Evolutionary conservation across 2,329 filamentous ascomycete species (phyloP).

Genomic region (Botrytis paeoniae): DNA sequence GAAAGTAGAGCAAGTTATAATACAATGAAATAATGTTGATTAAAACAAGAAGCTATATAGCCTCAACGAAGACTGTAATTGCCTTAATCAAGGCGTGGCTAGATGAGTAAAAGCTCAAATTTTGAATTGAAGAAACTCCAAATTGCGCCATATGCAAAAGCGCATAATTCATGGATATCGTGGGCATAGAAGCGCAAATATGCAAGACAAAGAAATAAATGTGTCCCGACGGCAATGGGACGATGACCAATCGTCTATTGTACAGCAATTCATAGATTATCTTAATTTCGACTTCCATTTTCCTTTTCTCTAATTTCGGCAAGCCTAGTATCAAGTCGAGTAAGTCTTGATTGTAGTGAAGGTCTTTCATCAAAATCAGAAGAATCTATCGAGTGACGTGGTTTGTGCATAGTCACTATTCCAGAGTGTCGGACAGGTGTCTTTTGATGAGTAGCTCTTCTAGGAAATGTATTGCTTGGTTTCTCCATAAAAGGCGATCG

Average conservation of each 20-base stretch:
- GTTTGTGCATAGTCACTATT: constrained; percentile 57
- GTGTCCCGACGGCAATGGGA: not conserved
- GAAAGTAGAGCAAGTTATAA: constrained; percentile 2
- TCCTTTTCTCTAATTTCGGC: constrained; percentile 34
- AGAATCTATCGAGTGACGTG: constrained; percentile 37
- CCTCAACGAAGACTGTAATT: not conserved
- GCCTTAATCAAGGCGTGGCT: not conserved
- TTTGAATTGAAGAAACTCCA: constrained; percentile 3
- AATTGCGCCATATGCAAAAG: not conserved
- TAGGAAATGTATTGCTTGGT: constrained; percentile 60
- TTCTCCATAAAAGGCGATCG: constrained; percentile 57
- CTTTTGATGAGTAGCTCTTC: constrained; percentile 46
- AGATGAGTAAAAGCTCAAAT: not conserved
- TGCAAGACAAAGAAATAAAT: constrained; percentile 7
- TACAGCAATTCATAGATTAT: not conserved
- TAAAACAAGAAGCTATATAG: constrained; percentile 1
- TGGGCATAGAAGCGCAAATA: not conserved
- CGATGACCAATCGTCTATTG: not conserved
- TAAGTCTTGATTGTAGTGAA: constrained; percentile 32
- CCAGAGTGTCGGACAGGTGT: constrained; percentile 43
- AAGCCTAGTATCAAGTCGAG: constrained; percentile 32
- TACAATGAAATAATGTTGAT: constrained; percentile 8
- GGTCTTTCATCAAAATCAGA: constrained; percentile 35
- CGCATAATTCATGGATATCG: constrained; percentile 12
- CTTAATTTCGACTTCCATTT: constrained; percentile 19